Percentiles rank a stretch among this genome's conserved stretches.
These are phyloP conservation scores for Backusella circina DNA, from an alignment of 192 early-diverging fungal species.

Conservation along the genomic window DNA sequence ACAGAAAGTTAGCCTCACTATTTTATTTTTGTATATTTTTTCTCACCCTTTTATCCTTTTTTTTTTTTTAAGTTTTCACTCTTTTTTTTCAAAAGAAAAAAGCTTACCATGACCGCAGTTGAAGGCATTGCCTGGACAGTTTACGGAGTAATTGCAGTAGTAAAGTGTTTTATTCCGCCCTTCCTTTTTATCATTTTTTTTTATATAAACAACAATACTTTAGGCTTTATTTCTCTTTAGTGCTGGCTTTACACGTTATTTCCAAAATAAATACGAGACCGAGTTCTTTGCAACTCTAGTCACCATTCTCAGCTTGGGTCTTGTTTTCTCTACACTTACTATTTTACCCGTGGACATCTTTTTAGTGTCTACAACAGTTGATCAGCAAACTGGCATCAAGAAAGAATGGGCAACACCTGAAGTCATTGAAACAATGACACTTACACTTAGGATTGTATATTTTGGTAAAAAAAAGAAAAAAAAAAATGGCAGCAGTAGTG, in stretches of 20 bases:
- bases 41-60: background rate
- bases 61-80: background rate
- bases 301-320: conserved; percentile 42
- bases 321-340: conserved; percentile 45
- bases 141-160: conserved; percentile 42
- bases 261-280: conserved; percentile 44
- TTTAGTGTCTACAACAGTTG: conserved; percentile 51
- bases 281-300: conserved; percentile 50
- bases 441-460: conserved; percentile 40
- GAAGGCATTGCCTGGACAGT: conserved; percentile 44
- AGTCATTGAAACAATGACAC: conserved; percentile 37
- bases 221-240: conserved; percentile 47
- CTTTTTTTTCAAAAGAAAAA: background rate
- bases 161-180: conserved; percentile 19
- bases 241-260: conserved; percentile 47
- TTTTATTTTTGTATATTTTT: background rate
- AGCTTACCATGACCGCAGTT: conserved; percentile 22
- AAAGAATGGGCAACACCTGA: conserved; percentile 56
- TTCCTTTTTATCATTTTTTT: background rate
- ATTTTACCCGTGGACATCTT: conserved; percentile 58
- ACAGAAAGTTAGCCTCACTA: background rate
- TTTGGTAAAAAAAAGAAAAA: conserved; percentile 34
- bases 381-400: conserved; percentile 48
- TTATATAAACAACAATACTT: background rate
- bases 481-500: background rate